A percentile compares a stretch with the other conserved stretches of the same genome.
Conservation (phyloP, 2,329 filamentous ascomycete genomes). For the Fusarium devonianum region DNA sequence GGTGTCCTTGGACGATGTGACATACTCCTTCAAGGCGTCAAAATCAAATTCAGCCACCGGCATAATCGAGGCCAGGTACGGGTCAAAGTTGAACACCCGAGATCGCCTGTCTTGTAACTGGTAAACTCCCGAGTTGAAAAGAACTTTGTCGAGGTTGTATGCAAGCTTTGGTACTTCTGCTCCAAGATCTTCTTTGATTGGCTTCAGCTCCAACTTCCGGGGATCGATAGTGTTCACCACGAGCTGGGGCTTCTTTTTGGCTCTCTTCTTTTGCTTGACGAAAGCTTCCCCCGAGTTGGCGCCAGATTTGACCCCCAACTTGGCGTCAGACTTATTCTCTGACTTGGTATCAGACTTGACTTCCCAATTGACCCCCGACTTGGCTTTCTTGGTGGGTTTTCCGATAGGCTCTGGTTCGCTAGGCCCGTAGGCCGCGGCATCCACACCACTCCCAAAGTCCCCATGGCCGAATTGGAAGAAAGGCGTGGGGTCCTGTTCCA, state of each 20-base stretch:
- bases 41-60: slow-evolving; percentile 93
- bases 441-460: background rate
- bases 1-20: slow-evolving; percentile 87
- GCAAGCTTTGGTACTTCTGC: slow-evolving; percentile 65
- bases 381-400: background rate
- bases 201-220: slow-evolving; percentile 35
- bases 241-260: slow-evolving; percentile 18
- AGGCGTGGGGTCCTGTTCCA: background rate
- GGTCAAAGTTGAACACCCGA: slow-evolving; percentile 94
- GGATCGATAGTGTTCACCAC: slow-evolving; percentile 44
- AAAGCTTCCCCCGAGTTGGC: too few relatives aligned
- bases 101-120: slow-evolving; percentile 88
- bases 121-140: slow-evolving; percentile 95
- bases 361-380: slow-evolving; percentile 1
- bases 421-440: background rate
- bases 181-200: slow-evolving; percentile 45
- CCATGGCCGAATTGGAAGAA: background rate
- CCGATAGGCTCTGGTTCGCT: background rate
- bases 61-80: slow-evolving; percentile 92
- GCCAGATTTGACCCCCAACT: too few relatives aligned
- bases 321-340: too few relatives aligned
- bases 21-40: slow-evolving; percentile 81
- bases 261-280: background rate
- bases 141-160: slow-evolving; percentile 83
- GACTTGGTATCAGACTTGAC: background rate